Evolutionary conservation across 2,329 filamentous ascomycete species (phyloP).

Genomic region (Grosmannia penicillata): DNA sequence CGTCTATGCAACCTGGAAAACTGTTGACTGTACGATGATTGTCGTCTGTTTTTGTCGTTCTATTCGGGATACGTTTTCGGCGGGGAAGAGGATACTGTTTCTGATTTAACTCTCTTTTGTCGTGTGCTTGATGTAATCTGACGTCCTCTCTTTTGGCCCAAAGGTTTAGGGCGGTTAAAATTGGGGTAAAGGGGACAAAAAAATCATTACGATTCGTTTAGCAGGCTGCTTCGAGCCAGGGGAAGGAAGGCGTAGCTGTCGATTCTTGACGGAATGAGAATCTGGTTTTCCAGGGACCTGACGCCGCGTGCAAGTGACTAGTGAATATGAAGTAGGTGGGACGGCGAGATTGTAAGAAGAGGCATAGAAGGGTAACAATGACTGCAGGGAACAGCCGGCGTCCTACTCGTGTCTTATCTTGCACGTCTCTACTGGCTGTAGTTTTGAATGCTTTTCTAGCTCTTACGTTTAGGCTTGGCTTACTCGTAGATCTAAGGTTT

Average conservation of each 20-base stretch:
- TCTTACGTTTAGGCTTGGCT: too few relatives aligned
- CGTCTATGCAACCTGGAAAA: background rate
- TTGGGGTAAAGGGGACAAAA: conserved; percentile 1
- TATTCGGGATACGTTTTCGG: background rate
- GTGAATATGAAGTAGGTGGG: too few relatives aligned
- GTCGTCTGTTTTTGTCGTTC: conserved; percentile 2
- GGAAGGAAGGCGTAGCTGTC: background rate
- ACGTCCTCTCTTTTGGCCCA: background rate
- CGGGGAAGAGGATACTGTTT: background rate
- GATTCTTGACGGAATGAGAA: background rate
- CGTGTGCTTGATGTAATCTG: background rate
- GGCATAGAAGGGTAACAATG: too few relatives aligned
- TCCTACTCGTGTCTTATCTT: too few relatives aligned
- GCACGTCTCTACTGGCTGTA: too few relatives aligned
- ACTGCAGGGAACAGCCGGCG: too few relatives aligned
- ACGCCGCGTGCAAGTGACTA: too few relatives aligned
- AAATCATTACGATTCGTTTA: background rate
- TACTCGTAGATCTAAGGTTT: too few relatives aligned
- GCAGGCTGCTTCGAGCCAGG: background rate
- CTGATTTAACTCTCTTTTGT: background rate
- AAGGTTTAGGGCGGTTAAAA: conserved; percentile 1
- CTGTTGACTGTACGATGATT: conserved; percentile 2
- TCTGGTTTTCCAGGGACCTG: too few relatives aligned
- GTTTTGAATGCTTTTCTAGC: too few relatives aligned
- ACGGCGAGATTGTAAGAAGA: too few relatives aligned